Evolutionary conservation across 2,329 filamentous ascomycete species (phyloP), one percentile per base, ranked within the genome.

Genomic region (Colletotrichum trifolii): DNA sequence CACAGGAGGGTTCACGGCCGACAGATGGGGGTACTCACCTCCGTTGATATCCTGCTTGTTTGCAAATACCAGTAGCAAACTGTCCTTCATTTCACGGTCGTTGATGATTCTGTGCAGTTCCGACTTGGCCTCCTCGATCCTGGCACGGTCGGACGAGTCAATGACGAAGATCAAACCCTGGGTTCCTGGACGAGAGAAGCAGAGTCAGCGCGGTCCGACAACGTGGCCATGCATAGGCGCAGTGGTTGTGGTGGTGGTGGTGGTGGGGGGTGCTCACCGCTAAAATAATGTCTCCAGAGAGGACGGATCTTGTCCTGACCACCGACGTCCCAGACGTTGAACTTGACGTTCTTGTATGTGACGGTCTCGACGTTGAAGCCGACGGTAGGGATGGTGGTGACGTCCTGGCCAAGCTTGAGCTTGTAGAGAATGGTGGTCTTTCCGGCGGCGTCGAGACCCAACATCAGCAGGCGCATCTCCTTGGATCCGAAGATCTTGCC

Each of bases 361-460:
- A 98, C 94, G 5, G 94, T 97, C 86, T 98, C 95, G 80, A 98
- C 96, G 87, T 98, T 98, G 87, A 98, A 98, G 72, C 95, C 96
- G 73, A 99, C 96, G 39, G 96, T 99, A 50, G 96, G 96, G 76
- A 98, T 98, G 56, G 96, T 98, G 68, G 96, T 98, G 74, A 98
- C 94, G 77, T 97, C 94, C 85, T 98, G 94, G 81, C 95, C 94
- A 67, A 98, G 89, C 88, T 98, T 98, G 76, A 99, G 87, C 86
- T 97, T 98, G 88, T 98, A 99, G 68, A 99, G 90, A 75, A 98
- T 98, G 61, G 96, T 98, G 52, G 96, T 99, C 87, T 99, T 99
- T 85, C 96, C 96, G 71, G 96, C 96, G 71, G 96, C 96, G 82
- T 99, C 96, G 73, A 98, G 89, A 73, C 96, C 96, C 73, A 99